These are phyloP conservation scores for Stagonosporopsis cucurbitacearum DNA, from an alignment of 2,329 filamentous ascomycete genomes.

Conservation along the genomic window DNA sequence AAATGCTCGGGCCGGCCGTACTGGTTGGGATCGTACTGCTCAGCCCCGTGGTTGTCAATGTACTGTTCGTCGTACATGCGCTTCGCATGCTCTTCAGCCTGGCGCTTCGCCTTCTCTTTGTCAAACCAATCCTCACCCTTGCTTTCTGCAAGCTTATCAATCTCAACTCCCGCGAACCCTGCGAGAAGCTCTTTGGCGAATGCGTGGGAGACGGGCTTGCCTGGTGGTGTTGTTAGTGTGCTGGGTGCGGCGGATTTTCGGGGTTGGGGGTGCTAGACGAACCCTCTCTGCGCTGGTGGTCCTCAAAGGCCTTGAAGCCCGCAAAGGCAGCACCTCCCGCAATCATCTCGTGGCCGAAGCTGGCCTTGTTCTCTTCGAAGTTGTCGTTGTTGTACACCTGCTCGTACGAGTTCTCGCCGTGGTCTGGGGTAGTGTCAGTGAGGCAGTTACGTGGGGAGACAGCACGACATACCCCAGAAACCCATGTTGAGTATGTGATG, in stretches of 20 bases:
- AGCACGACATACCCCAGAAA: constrained; percentile 51
- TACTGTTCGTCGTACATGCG: constrained; percentile 59
- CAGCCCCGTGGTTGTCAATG: constrained; percentile 46
- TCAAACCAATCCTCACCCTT: constrained; percentile 60
- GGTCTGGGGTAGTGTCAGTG: constrained; percentile 47
- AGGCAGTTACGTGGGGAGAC: background rate
- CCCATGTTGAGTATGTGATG: constrained; percentile 45
- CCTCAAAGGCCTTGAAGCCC: constrained; percentile 81
- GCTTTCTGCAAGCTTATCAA: constrained; percentile 69
- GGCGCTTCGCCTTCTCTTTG: constrained; percentile 55
- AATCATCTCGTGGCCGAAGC: constrained; percentile 74
- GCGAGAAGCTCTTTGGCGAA: constrained; percentile 81
- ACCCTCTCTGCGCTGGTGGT: constrained; percentile 74
- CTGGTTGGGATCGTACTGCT: constrained; percentile 56
- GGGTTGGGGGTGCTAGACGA: constrained; percentile 28
- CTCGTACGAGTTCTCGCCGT: constrained; percentile 61
- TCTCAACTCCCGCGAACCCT: constrained; percentile 64
- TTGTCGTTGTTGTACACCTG: constrained; percentile 60
- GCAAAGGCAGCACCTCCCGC: constrained; percentile 79
- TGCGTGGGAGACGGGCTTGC: constrained; percentile 72
- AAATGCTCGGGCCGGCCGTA: constrained; percentile 45
- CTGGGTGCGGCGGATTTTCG: background rate
- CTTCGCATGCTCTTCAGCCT: constrained; percentile 54
- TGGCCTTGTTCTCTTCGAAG: constrained; percentile 62
- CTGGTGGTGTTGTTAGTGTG: constrained; percentile 46